A percentile compares a stretch with the other conserved stretches of the same genome.
Conservation (phyloP, 495 filamentous ascomycete genomes). For the Acidomyces sp. region DNA sequence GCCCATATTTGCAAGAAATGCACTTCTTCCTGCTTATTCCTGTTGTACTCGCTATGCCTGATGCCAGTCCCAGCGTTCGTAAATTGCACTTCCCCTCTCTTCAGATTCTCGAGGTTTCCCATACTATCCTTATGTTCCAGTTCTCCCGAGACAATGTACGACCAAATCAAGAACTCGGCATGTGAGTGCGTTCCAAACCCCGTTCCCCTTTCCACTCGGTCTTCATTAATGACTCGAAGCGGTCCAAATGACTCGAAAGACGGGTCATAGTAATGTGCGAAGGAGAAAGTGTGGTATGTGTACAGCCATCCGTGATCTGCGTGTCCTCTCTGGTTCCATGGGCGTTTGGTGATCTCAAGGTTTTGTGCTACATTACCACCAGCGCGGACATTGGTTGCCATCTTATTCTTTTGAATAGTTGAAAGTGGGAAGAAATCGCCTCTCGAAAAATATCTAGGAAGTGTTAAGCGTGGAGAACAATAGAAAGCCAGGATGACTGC, state of each 20-base stretch:
- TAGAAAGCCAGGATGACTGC: constrained; percentile 30
- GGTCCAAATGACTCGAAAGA: constrained; percentile 50
- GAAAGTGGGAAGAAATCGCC: no score
- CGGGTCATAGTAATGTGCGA: constrained; percentile 60
- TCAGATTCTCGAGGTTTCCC: constrained; percentile 59
- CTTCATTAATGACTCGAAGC: constrained; percentile 71
- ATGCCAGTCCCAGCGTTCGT: constrained; percentile 68
- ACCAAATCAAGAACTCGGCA: constrained; percentile 72
- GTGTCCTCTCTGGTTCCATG: constrained; percentile 49
- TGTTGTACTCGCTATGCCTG: constrained; percentile 63
- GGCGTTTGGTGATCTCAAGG: constrained; percentile 28
- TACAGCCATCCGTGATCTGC: constrained; percentile 74
- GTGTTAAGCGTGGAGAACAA: constrained; percentile 16
- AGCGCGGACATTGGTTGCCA: constrained; percentile 19
- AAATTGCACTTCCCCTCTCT: constrained; percentile 69
- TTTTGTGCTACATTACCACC: constrained; percentile 15
- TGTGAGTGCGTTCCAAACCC: constrained; percentile 75
- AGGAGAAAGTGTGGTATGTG: constrained; percentile 70
- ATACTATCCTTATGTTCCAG: constrained; percentile 71
- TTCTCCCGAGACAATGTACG: constrained; percentile 65
- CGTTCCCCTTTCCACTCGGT: constrained; percentile 51
- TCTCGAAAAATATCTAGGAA: no score
- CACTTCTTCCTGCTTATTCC: constrained; percentile 47
- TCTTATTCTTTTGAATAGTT: constrained; percentile 10
- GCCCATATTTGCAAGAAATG: constrained; percentile 81